phyloP scores from a whole-genome alignment of 2,329 filamentous ascomycete genomes.

The Neofusicoccum laricinum region DNA sequence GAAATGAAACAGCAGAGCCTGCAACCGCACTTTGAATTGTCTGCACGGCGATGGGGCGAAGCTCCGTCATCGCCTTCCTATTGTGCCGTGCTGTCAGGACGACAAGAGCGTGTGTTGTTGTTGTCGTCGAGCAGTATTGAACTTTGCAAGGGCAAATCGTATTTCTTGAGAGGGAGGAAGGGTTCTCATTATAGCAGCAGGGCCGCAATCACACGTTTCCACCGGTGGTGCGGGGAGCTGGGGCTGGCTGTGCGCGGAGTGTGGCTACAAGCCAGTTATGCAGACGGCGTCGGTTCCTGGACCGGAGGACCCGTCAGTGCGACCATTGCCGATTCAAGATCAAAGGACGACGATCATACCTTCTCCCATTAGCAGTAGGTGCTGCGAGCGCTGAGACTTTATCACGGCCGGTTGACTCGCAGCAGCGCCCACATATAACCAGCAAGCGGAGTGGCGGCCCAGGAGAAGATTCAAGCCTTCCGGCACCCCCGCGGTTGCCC shows the following conservation, averaged over 20 bases:
- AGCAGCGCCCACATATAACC: not conserved
- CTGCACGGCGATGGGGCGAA: constrained; percentile 1
- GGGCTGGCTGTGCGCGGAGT: not conserved
- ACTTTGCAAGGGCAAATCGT: not conserved
- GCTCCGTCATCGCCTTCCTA: not conserved
- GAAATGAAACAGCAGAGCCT: not conserved
- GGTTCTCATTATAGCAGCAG: not conserved
- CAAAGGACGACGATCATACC: not conserved
- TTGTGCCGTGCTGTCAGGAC: not conserved
- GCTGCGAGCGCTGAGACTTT: not conserved
- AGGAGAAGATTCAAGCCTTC: not conserved
- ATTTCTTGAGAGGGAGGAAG: not conserved
- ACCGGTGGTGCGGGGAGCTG: not conserved
- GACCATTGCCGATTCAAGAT: not conserved
- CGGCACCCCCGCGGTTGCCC: not conserved
- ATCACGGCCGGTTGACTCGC: not conserved
- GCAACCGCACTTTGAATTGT: not conserved
- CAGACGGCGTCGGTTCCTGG: not conserved
- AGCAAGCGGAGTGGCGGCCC: not conserved
- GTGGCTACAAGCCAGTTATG: not conserved
- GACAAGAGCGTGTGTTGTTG: not conserved
- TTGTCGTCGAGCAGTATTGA: not conserved
- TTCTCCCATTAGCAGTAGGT: not conserved
- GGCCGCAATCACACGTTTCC: not conserved
- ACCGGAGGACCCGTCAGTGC: not conserved